Percentiles rank a stretch among this genome's conserved stretches.
phyloP scores from a whole-genome alignment of 192 early-diverging fungal genomes.

The Umbelopsis isabellina region DNA sequence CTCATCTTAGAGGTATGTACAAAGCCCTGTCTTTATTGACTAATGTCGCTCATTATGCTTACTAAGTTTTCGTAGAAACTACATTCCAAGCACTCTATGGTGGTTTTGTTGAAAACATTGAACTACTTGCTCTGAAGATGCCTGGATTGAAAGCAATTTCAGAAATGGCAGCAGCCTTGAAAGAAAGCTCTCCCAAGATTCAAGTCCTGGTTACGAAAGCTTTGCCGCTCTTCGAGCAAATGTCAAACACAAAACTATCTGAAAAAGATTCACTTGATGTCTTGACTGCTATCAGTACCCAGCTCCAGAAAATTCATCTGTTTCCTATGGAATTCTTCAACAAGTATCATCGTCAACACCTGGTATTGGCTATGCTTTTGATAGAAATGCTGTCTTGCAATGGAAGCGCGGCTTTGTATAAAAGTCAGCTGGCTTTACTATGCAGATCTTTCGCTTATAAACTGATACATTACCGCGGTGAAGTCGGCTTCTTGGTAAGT shows the following conservation, averaged over 20 bases:
- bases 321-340: conserved; percentile 57
- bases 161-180: background rate
- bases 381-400: conserved; percentile 34
- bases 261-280: background rate
- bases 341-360: conserved; percentile 43
- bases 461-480: conserved; percentile 38
- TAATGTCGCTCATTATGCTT: background rate
- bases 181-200: background rate
- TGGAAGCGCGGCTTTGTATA: conserved; percentile 18
- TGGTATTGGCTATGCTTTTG: conserved; percentile 38
- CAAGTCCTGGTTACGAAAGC: background rate
- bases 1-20: conserved; percentile 39
- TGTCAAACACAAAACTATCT: conserved; percentile 2
- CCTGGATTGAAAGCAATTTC: background rate
- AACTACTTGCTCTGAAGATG: background rate
- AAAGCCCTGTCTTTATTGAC: background rate
- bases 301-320: conserved; percentile 41
- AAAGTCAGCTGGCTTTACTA: conserved; percentile 30
- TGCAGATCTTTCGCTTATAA: conserved; percentile 42
- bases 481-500: conserved; percentile 48
- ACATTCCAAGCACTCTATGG: conserved; percentile 21
- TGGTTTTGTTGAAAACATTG: conserved; percentile 18
- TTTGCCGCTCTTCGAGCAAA: background rate
- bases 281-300: conserved; percentile 30
- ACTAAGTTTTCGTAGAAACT: conserved; percentile 16